Evolutionary conservation across 2,329 filamentous ascomycete genomes (phyloP).

Genomic region (Plenodomus tracheiphilus): DNA sequence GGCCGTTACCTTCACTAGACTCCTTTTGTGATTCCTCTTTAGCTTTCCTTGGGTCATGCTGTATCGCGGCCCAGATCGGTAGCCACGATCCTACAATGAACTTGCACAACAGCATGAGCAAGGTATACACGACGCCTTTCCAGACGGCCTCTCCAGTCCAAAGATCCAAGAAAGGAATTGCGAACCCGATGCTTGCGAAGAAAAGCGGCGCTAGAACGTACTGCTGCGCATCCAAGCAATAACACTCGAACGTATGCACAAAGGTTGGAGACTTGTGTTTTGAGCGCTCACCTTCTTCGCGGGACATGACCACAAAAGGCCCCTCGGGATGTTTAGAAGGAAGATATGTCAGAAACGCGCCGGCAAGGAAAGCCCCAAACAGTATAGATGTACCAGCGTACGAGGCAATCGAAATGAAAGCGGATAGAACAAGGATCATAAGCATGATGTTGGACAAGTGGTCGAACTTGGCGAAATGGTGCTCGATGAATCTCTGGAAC

Average conservation of each 20-base stretch:
- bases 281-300: constrained; percentile 30
- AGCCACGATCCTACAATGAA: constrained; percentile 14
- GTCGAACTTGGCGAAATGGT: constrained; percentile 23
- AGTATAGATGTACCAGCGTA: constrained; percentile 35
- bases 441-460: constrained; percentile 30
- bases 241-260: constrained; percentile 42
- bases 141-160: constrained; percentile 35
- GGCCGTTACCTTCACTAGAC: background rate
- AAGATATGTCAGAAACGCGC: constrained; percentile 32
- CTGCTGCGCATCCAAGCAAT: constrained; percentile 52
- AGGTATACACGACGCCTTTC: constrained; percentile 30
- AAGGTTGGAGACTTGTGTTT: constrained; percentile 33
- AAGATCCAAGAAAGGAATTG: constrained; percentile 33
- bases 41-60: constrained; percentile 12
- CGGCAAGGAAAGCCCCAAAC: constrained; percentile 38
- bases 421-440: constrained; percentile 33
- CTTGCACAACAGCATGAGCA: constrained; percentile 29
- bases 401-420: constrained; percentile 33
- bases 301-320: constrained; percentile 27
- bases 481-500: constrained; percentile 20
- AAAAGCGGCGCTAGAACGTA: constrained; percentile 35
- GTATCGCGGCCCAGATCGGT: constrained; percentile 7
- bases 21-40: background rate
- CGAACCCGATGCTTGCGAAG: constrained; percentile 37
- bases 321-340: constrained; percentile 23